A percentile compares a stretch with the other conserved stretches of the same genome.
These are phyloP conservation scores for Pseudozyma sp. DNA, from an alignment of 1,284 basidiomycete species.

Conservation along the genomic window DNA sequence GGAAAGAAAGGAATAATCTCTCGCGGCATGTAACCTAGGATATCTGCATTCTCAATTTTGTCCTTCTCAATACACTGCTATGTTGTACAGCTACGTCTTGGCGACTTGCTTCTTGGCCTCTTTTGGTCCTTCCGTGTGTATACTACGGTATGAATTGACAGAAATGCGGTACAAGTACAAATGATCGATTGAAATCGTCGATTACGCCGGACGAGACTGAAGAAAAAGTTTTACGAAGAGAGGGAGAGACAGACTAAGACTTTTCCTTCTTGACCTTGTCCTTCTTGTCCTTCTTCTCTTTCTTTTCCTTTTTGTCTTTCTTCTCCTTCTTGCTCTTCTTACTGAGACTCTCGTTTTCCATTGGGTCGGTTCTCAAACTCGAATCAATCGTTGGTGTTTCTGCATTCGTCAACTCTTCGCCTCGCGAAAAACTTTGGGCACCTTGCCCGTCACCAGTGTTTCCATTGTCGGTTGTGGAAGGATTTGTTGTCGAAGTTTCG, in stretches of 20 bases:
- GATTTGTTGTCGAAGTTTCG: background rate
- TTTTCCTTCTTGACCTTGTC: slow-evolving; percentile 18
- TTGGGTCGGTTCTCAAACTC: slow-evolving; percentile 1
- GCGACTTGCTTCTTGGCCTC: no score
- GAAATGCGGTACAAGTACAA: slow-evolving; percentile 15
- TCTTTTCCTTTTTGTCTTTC: slow-evolving; percentile 25
- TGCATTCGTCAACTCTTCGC: slow-evolving; percentile 2
- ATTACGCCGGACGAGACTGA: background rate
- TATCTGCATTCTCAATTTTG: background rate
- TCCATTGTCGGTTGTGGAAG: background rate
- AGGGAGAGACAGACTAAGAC: background rate
- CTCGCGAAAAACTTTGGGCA: slow-evolving; percentile 10
- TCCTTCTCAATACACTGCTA: no score
- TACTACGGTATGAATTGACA: background rate
- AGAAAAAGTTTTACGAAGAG: background rate
- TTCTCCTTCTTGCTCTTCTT: slow-evolving; percentile 20
- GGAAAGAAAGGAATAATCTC: background rate
- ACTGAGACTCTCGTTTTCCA: background rate
- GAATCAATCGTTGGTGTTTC: slow-evolving; percentile 15
- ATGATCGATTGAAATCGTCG: no score
- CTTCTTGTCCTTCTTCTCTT: slow-evolving; percentile 27
- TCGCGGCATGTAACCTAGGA: background rate
- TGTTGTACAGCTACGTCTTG: no score
- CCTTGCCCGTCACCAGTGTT: slow-evolving; percentile 9
- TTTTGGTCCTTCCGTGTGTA: no score